Base-by-base conservation (phyloP, 1,139 yeast genomes). In the Candida dubliniensis region DNA sequence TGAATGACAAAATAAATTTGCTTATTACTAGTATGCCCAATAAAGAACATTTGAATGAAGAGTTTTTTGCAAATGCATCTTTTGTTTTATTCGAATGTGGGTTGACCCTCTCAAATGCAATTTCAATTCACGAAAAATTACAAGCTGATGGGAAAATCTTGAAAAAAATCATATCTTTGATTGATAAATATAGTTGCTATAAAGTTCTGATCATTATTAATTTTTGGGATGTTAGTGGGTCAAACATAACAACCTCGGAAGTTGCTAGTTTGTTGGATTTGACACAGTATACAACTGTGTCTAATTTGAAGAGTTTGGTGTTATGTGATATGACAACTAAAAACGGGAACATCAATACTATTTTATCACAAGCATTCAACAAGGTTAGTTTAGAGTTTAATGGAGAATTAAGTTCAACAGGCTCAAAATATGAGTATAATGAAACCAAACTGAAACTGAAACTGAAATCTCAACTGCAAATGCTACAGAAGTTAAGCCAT, bases 61-160 rank as follows among this genome's bases (percentile, higher is more conserved):
- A 60, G 3, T 68, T 67, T 43, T 77, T 79, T 52, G 55, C 63
- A 12, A 58, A 63, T 31, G 60, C 74, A 1, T 59, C 74, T 1
- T 69, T 76, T 42, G 45, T 79, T 3, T 46, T 79, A 9, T 66
- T 77, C 50, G 81, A 77, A 51, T 68, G 79, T 52, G 82, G 82
- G 2, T 53, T 69, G 11, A 52, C 63, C 1, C 8, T 33, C 7
- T 27, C 32, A 3, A 36, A 10, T 9, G 18, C 37, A 1, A 15
- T 26, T 12, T 18, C 58, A 2, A 52, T 71, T 3, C 44, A 53
- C 4, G 54, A 57, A 1, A 76, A 72, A 42, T 57, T 78, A 27
- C 47, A 50, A 8, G 51, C 66, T 18, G 81, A 77, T 53, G 54
- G 62, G 9, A 51, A 51, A 7, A 70, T 75, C 11, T 56, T 78